A percentile compares a stretch with the other conserved stretches of the same genome.
Evolutionary conservation across 129 eudicot genomes (phyloP).

Genomic region (Smallanthus sonchifolius): DNA sequence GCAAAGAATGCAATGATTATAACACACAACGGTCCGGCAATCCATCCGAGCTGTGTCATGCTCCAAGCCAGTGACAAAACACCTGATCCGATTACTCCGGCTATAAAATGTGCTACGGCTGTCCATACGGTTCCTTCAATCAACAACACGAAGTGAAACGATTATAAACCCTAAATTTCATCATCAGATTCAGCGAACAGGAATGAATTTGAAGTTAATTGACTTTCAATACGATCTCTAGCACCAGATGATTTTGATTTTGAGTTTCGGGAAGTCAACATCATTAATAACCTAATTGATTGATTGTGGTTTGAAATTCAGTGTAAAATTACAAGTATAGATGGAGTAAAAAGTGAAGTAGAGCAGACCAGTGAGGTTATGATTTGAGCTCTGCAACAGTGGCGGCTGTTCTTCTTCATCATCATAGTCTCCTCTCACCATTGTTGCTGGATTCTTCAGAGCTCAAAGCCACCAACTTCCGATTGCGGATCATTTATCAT

Average conservation of each 20-base stretch:
- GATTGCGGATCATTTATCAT: no score
- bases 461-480: not conserved
- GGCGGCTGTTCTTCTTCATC: slow-evolving; percentile 19
- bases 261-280: not conserved
- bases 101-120: slow-evolving; percentile 73
- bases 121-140: slow-evolving; percentile 66
- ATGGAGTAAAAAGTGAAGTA: not conserved
- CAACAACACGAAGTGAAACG: not conserved
- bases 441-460: not conserved
- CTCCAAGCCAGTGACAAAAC: slow-evolving; percentile 85
- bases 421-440: slow-evolving; percentile 11
- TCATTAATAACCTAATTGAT: not conserved
- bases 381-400: slow-evolving; percentile 23
- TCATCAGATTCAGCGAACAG: not conserved
- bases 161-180: not conserved
- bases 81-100: slow-evolving; percentile 83
- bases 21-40: slow-evolving; percentile 73
- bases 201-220: not conserved
- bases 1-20: slow-evolving; percentile 46
- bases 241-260: not conserved
- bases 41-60: slow-evolving; percentile 79
- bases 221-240: not conserved
- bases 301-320: not conserved
- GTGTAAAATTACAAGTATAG: not conserved
- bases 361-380: slow-evolving; percentile 19